Evolutionary conservation across 2,329 filamentous ascomycete genomes (phyloP), one percentile per base, ranked within the genome.

Genomic region (Neopestalotiopsis sp.): DNA sequence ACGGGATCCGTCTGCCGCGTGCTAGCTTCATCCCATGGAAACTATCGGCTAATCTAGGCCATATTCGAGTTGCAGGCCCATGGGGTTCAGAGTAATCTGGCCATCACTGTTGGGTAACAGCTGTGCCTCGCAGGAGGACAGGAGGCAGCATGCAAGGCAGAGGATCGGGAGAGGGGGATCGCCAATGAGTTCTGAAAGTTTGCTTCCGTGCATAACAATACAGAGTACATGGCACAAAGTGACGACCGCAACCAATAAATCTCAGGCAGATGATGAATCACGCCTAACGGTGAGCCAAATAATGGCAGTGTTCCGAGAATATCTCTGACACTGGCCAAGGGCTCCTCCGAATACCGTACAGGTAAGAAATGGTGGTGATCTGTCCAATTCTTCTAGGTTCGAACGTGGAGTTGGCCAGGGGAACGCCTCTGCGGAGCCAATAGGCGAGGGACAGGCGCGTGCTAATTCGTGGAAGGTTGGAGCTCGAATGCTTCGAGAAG

Each of bases 231-330:
- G 42, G 42, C 42, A 45, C 42, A 45, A 45, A 20, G 7, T 20
- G n/a, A 20, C 45, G 45, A 53, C 45, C 45, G 45, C n/a, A 53
- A 20, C 45, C 45, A 53, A 53, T 53, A 53, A 53, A 53, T 53
- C 45, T 53, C 45, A 53, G 45, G 45, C 45, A 53, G n/a, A 53
- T 53, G n/a, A 53, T 53, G 45, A 53, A 53, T 53, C 45, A 53
- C 17, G 45, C 45, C 45, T 20, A n/a, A 53, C 45, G 45, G 45
- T 53, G 45, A 53, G 45, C 45, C 45, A 20, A n/a, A 53, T 53
- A 20, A 53, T 53, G 45, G 17, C 45, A n/a, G 45, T 53, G 45
- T 20, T 53, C 45, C 45, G 45, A 53, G 45, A 53, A 53, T 53
- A 53, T n/a, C 45, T 53, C n/a, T 53, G 45, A 53, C 45, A 53